Evolutionary conservation across 2,329 filamentous ascomycete genomes (phyloP).

Genomic region (Cercospora sesami): DNA sequence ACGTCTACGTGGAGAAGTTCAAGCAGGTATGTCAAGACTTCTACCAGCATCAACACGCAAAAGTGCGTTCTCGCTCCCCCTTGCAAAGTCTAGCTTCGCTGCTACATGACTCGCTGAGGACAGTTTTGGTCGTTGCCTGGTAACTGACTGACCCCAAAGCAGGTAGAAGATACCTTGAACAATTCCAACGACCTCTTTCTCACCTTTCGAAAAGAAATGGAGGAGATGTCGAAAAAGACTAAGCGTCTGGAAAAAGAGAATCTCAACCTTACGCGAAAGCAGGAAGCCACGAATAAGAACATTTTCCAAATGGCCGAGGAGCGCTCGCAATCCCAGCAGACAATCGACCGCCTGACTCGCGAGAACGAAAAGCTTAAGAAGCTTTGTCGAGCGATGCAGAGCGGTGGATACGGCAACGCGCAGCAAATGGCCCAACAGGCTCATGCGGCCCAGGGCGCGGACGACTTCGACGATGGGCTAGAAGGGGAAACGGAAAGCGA

Average conservation of each 20-base stretch:
- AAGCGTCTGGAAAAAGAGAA: conserved; percentile 97
- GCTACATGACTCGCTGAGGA: conserved; percentile 12
- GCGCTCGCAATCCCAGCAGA: conserved; percentile 71
- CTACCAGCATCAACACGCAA: conserved; percentile 18
- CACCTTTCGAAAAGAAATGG: conserved; percentile 98
- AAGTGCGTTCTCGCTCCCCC: conserved; percentile 17
- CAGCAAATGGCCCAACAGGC: conserved; percentile 26
- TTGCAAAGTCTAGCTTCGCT: conserved; percentile 9
- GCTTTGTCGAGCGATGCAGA: conserved; percentile 94
- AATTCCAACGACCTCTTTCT: conserved; percentile 97
- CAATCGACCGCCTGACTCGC: conserved; percentile 75
- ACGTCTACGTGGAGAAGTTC: conserved; percentile 98
- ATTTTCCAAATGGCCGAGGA: conserved; percentile 98
- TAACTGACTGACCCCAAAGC: conserved; percentile 50
- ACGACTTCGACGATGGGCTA: conserved; percentile 34
- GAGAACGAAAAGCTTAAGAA: conserved; percentile 90
- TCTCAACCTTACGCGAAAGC: conserved; percentile 83
- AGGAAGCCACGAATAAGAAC: conserved; percentile 89
- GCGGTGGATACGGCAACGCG: conserved; percentile 71
- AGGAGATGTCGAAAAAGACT: conserved; percentile 99
- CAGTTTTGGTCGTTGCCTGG: conserved; percentile 23
- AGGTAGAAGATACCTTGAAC: conserved; percentile 98
- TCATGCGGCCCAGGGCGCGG: conserved; percentile 22
- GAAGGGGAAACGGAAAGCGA: conserved; percentile 62
- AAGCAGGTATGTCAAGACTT: conserved; percentile 72